Conservation (phyloP, 768 basidiomycete species). For the Inosperma sp. region DNA sequence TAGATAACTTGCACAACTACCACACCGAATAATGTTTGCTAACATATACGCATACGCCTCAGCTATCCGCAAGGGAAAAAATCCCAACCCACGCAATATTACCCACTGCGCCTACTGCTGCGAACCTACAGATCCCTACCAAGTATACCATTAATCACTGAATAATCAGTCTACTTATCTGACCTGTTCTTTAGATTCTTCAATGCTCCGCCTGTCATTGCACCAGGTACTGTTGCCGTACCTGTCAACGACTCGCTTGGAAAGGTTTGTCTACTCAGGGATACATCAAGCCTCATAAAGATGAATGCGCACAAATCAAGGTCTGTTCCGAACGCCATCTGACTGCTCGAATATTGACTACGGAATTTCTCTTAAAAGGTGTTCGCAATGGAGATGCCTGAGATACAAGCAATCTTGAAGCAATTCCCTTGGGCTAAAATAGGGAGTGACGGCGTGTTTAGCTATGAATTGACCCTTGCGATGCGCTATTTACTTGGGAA, state of each 20-base stretch:
- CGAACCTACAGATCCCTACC: conserved; percentile 4
- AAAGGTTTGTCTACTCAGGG: neutral
- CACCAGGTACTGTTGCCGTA: conserved; percentile 4
- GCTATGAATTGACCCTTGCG: conserved; percentile 14
- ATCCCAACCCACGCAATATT: neutral
- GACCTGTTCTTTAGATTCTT: conserved; percentile 1
- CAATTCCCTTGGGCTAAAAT: conserved; percentile 24
- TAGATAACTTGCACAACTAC: too few relatives aligned
- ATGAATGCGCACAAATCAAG: conserved; percentile 2
- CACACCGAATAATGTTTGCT: neutral
- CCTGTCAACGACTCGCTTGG: conserved; percentile 4
- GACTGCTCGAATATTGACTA: neutral
- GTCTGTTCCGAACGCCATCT: neutral
- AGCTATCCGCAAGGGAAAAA: conserved; percentile 1
- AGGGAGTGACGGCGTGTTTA: conserved; percentile 13
- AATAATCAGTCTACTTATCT: neutral
- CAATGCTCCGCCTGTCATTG: conserved; percentile 2
- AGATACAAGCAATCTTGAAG: conserved; percentile 17
- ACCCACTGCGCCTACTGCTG: conserved; percentile 1
- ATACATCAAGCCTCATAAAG: neutral
- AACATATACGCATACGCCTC: conserved; percentile 2
- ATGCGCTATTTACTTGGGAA: conserved; percentile 30
- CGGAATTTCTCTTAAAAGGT: conserved; percentile 4
- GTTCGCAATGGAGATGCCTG: conserved; percentile 6
- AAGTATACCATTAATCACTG: neutral